Evolutionary conservation across 129 eudicot genomes (phyloP).

Genomic region (Lactuca sativa): DNA sequence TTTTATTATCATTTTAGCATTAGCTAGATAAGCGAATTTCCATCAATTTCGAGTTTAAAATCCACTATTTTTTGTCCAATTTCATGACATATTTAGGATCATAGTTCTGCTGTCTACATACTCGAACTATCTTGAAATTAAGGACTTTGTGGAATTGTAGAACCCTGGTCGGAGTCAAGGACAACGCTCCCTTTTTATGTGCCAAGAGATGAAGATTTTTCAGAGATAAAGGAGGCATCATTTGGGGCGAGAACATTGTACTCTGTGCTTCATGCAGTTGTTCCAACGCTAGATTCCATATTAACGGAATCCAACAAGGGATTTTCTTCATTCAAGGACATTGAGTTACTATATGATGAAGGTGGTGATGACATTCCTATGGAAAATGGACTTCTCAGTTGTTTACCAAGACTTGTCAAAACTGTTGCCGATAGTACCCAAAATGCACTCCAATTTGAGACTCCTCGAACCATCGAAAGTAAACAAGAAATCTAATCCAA

Average conservation of each 20-base stretch:
- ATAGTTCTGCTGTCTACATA: background rate
- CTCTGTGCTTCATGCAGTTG: constrained; percentile 46
- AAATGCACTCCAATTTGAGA: constrained; percentile 49
- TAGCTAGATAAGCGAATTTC: no score
- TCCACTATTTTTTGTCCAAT: background rate
- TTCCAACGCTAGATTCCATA: constrained; percentile 41
- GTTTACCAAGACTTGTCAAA: constrained; percentile 54
- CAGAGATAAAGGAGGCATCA: constrained; percentile 50
- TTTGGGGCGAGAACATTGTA: constrained; percentile 52
- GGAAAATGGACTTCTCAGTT: constrained; percentile 6
- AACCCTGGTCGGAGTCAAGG: constrained; percentile 59
- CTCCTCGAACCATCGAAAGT: constrained; percentile 54
- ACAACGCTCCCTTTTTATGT: constrained; percentile 43
- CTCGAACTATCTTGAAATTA: background rate
- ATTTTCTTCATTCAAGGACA: constrained; percentile 57
- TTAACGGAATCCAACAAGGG: constrained; percentile 30
- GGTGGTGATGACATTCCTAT: constrained; percentile 30
- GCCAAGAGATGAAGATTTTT: constrained; percentile 78
- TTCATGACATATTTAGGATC: background rate
- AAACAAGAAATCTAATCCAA: constrained; percentile 19
- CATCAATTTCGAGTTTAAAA: background rate
- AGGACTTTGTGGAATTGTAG: constrained; percentile 30
- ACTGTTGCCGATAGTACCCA: constrained; percentile 9
- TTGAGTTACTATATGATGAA: constrained; percentile 50
- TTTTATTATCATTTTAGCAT: background rate